A percentile compares a stretch with the other conserved stretches of the same genome.
Evolutionary conservation across 495 filamentous ascomycete species (phyloP).

Genomic region (Penicillium lagena): DNA sequence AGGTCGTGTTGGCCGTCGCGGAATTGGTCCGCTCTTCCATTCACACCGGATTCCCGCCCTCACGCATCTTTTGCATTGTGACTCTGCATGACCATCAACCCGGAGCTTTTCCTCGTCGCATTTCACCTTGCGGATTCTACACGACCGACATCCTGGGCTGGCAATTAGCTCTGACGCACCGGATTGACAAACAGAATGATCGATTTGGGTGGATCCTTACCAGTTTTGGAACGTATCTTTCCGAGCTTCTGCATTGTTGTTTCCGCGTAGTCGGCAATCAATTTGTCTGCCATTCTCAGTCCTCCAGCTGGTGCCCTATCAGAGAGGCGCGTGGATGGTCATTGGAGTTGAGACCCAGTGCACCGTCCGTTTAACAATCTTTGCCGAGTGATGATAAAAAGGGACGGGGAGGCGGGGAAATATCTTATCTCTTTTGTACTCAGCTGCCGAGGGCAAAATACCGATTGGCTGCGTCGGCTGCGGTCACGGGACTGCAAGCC

Average conservation of each 20-base stretch:
- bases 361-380: no score
- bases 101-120: slow-evolving; percentile 27
- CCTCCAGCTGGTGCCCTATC: no score
- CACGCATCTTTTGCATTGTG: slow-evolving; percentile 24
- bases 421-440: neutral
- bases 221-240: slow-evolving; percentile 28
- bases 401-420: slow-evolving; percentile 2
- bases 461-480: slow-evolving; percentile 27
- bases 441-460: slow-evolving; percentile 4
- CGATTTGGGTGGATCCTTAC: slow-evolving; percentile 18
- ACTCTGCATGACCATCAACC: slow-evolving; percentile 16
- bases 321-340: no score
- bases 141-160: slow-evolving; percentile 25
- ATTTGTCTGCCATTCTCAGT: neutral
- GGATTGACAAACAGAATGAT: slow-evolving; percentile 21
- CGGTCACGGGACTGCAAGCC: neutral
- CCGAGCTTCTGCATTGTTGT: slow-evolving; percentile 16
- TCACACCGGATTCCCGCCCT: slow-evolving; percentile 23
- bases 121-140: slow-evolving; percentile 29
- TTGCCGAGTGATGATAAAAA: neutral
- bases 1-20: slow-evolving; percentile 8
- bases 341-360: no score
- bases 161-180: neutral
- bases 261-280: neutral
- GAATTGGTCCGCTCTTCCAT: slow-evolving; percentile 25